A percentile compares a stretch with the other conserved stretches of the same genome.
phyloP scores from a whole-genome alignment of 371 early-diverging fungal species.

The Mucor saturninus region DNA sequence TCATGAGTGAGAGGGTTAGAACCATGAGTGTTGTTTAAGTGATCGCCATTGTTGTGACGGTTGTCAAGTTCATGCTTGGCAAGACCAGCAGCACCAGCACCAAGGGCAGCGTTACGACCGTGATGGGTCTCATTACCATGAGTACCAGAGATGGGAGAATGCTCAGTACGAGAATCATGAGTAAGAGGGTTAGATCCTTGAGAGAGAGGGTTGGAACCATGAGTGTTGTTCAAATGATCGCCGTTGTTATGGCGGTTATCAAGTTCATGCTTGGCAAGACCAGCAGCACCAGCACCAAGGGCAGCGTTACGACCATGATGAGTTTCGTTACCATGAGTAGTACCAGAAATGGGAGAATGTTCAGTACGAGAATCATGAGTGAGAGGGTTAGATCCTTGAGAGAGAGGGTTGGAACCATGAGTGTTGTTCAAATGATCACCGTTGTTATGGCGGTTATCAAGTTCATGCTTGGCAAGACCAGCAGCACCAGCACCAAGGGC shows the following conservation, averaged over 20 bases:
- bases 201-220: not conserved
- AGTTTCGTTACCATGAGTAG: not conserved
- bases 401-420: not conserved
- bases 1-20: not conserved
- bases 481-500: slow-evolving; percentile 14
- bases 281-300: slow-evolving; percentile 5
- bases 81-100: slow-evolving; percentile 18
- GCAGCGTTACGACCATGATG: slow-evolving; percentile 6
- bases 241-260: not conserved
- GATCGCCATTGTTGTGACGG: not conserved
- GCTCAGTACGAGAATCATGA: not conserved
- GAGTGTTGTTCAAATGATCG: not conserved
- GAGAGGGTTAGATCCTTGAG: not conserved
- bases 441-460: not conserved
- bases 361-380: not conserved
- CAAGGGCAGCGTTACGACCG: slow-evolving; percentile 13
- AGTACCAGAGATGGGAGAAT: not conserved
- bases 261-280: slow-evolving; percentile 13
- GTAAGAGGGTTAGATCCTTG: not conserved
- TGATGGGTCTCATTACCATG: slow-evolving; percentile 9
- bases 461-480: slow-evolving; percentile 10
- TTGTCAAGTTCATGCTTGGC: slow-evolving; percentile 18
- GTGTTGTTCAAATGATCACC: not conserved
- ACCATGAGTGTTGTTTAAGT: not conserved
- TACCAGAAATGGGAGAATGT: not conserved